A percentile compares a stretch with the other conserved stretches of the same genome.
These are phyloP conservation scores for Periconia sp. DNA, from an alignment of 2,329 filamentous ascomycete genomes.

Conservation along the genomic window DNA sequence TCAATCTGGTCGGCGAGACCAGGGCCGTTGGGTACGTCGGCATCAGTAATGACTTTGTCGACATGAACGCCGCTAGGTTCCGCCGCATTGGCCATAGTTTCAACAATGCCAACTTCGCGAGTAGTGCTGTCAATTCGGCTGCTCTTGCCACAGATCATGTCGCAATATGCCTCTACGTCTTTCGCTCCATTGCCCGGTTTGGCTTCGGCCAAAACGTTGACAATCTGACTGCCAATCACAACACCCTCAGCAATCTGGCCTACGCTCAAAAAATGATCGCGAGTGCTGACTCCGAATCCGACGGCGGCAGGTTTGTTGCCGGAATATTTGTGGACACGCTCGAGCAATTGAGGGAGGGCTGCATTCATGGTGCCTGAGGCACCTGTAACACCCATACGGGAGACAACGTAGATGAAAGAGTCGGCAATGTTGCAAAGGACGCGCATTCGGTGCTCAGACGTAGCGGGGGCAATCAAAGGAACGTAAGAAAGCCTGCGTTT, in stretches of 20 bases:
- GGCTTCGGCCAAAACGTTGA: slow-evolving; percentile 75
- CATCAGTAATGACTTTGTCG: slow-evolving; percentile 66
- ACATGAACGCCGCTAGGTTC: slow-evolving; percentile 67
- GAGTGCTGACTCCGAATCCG: slow-evolving; percentile 93
- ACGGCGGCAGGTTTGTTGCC: slow-evolving; percentile 88
- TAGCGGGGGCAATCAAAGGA: slow-evolving; percentile 92
- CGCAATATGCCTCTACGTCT: slow-evolving; percentile 84
- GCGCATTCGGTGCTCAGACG: slow-evolving; percentile 91
- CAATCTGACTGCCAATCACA: slow-evolving; percentile 94
- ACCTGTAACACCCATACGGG: slow-evolving; percentile 93
- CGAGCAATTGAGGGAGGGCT: slow-evolving; percentile 77
- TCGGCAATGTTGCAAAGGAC: slow-evolving; percentile 95
- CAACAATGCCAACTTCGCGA: slow-evolving; percentile 69
- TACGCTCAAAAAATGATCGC: slow-evolving; percentile 88
- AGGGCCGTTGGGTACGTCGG: slow-evolving; percentile 57
- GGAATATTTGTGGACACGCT: slow-evolving; percentile 87
- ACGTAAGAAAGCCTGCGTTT: slow-evolving; percentile 78
- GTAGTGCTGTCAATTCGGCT: slow-evolving; percentile 53
- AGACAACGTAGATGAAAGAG: slow-evolving; percentile 98
- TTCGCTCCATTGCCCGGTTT: slow-evolving; percentile 66
- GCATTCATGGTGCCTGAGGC: slow-evolving; percentile 80
- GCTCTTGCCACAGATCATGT: slow-evolving; percentile 66
- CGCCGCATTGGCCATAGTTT: slow-evolving; percentile 64
- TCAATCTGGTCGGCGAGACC: slow-evolving; percentile 82
- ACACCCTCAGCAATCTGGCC: slow-evolving; percentile 86